Base-by-base conservation (phyloP, 345 rosid species). In the Leavenworthia alabamica region DNA sequence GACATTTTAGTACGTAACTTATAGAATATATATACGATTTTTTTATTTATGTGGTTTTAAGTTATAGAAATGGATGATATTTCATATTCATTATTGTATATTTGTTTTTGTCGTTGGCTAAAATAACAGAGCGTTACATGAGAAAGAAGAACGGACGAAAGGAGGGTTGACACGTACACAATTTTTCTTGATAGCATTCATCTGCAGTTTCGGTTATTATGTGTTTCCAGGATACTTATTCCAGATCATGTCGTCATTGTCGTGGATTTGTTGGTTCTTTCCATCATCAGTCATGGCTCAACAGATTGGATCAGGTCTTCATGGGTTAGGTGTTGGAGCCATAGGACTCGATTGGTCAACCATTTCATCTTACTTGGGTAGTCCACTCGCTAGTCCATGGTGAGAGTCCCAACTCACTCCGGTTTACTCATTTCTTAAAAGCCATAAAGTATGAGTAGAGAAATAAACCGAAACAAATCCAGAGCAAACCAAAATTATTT, bases 311-410 rank as follows among this genome's bases (percentile, higher is more conserved):
- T 93, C 99, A 0, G 97, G 99, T 23, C 92, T 89, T 15, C 81
- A 84, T n/a, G 99, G 97, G 52, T 84, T 93, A 3, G 97, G 99
- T 15, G 64, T 87, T 5, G 86, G 73, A 2, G 82, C 91, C 3
- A 13, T 93, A 2, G 99, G 96, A 5, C 48, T 93, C 6, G 97
- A 93, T 65, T 89, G 97, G 97, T 85, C 99, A 71, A 81, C 96
- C 35, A 93, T 86, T 66, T 93, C 97, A 1, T 74, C 99, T 32
- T 89, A 89, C 78, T 90, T 93, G 4, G 99, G 97, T 42, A 93
- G 99, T 77, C 99, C 97, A 29, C 87, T 93, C 4, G 99, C 99
- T 22, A 93, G 99, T 79, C 99, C 99, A 33, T 93, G 99, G 97
- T 70, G 0, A 46, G 0, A 46, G 74, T 70, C 56, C 68, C 6